A percentile compares a stretch with the other conserved stretches of the same genome.
Conservation (phyloP, 495 filamentous ascomycete genomes). For the Xylaria curta region DNA sequence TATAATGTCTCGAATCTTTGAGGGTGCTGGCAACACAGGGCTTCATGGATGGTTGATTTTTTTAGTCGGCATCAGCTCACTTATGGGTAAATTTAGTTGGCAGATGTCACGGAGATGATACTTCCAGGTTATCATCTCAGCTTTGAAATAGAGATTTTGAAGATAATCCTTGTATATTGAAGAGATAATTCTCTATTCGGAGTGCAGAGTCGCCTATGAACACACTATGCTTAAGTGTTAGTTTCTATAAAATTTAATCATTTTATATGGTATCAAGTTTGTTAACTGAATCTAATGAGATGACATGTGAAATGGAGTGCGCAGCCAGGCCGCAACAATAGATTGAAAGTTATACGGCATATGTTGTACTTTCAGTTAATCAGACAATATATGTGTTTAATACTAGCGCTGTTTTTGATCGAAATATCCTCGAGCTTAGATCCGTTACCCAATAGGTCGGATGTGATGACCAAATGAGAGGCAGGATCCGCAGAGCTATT, state of each 20-base stretch:
- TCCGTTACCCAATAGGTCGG: no score
- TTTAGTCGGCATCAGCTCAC: background rate
- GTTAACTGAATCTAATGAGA: background rate
- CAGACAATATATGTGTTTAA: no score
- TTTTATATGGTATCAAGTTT: background rate
- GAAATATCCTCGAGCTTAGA: no score
- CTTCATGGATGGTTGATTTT: background rate
- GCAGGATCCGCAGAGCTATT: no score
- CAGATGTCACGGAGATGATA: background rate
- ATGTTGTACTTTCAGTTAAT: no score
- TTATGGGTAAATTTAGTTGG: background rate
- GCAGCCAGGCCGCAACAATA: no score
- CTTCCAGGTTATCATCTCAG: background rate
- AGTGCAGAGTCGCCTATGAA: background rate
- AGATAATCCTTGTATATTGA: background rate
- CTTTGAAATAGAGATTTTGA: background rate
- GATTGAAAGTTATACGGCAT: no score
- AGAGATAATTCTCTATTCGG: background rate
- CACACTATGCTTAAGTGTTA: background rate
- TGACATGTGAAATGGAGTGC: background rate
- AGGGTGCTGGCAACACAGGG: background rate
- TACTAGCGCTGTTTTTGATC: no score
- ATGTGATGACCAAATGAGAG: no score
- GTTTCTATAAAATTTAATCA: background rate
- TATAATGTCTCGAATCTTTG: background rate